Percentiles rank a stretch among this genome's conserved stretches.
These are phyloP conservation scores for Kodamaea hsintzibuensis DNA, from an alignment of 805 yeast species.

Conservation along the genomic window DNA sequence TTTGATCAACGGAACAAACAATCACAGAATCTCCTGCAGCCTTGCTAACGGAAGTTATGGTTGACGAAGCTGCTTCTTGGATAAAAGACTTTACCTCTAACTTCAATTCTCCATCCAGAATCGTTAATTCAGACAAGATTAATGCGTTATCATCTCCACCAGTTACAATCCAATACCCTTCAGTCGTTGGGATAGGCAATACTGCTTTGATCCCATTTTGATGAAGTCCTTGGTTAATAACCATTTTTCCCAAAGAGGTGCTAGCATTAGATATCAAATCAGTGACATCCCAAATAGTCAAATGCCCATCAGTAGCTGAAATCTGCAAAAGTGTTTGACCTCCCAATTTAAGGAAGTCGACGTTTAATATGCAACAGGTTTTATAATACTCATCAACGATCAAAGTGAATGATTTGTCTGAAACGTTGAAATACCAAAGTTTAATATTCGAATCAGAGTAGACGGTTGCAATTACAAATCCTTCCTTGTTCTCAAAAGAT, in stretches of 20 bases:
- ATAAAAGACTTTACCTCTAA: constrained; percentile 35
- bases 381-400: constrained; percentile 55
- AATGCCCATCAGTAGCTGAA: constrained; percentile 83
- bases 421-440: constrained; percentile 53
- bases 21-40: constrained; percentile 35
- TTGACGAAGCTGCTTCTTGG: constrained; percentile 76
- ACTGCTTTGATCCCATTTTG: constrained; percentile 82
- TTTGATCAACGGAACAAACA: constrained; percentile 84
- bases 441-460: constrained; percentile 84
- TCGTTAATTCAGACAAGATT: constrained; percentile 22
- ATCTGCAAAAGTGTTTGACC: constrained; percentile 42
- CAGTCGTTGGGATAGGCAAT: constrained; percentile 17
- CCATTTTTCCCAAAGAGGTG: background rate
- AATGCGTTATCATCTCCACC: constrained; percentile 95
- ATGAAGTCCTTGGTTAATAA: constrained; percentile 55
- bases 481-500: constrained; percentile 40
- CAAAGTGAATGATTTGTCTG: constrained; percentile 39
- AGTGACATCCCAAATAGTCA: constrained; percentile 61
- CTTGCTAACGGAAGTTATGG: constrained; percentile 66
- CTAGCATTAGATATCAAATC: constrained; percentile 2
- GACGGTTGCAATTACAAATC: constrained; percentile 63
- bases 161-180: constrained; percentile 47
- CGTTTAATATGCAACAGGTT: constrained; percentile 76
- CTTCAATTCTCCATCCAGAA: constrained; percentile 11
- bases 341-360: constrained; percentile 41